A percentile compares a stretch with the other conserved stretches of the same genome.
Evolutionary conservation across 257 asterid species (phyloP).

Genomic region (Plectranthus barbatus): DNA sequence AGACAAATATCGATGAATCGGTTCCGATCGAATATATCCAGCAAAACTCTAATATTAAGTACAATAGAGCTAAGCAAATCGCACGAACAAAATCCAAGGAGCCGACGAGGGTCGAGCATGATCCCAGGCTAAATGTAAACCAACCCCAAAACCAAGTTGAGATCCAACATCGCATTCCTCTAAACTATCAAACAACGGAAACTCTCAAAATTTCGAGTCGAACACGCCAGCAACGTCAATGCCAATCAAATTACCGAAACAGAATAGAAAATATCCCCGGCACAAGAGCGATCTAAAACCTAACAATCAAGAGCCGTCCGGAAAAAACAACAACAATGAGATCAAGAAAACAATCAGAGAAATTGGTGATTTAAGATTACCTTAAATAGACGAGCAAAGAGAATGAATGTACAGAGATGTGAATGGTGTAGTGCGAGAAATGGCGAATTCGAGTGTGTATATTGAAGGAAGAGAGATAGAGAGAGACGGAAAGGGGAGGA

Average conservation of each 20-base stretch:
- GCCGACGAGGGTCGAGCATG: neutral
- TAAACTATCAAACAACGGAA: neutral
- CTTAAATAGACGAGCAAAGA: no score
- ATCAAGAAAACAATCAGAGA: neutral
- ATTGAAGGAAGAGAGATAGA: no score
- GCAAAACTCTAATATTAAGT: neutral
- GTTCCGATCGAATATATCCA: no score
- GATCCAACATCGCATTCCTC: conserved; percentile 7
- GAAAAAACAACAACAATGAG: neutral
- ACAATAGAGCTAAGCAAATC: neutral
- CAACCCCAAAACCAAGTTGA: conserved; percentile 4
- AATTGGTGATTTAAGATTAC: no score
- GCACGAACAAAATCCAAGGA: neutral
- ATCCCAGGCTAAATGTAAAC: neutral
- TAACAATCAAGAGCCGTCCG: neutral
- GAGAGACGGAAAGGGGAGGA: no score
- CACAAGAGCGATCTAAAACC: neutral
- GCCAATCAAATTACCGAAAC: conserved; percentile 1
- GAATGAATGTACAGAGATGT: no score
- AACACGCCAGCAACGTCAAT: neutral
- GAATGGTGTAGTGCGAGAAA: no score
- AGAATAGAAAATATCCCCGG: neutral
- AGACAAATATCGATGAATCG: neutral
- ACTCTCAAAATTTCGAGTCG: neutral
- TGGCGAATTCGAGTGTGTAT: no score